Base-by-base conservation (phyloP, 306 rosid genomes). In the Begonia loranthoides region DNA sequence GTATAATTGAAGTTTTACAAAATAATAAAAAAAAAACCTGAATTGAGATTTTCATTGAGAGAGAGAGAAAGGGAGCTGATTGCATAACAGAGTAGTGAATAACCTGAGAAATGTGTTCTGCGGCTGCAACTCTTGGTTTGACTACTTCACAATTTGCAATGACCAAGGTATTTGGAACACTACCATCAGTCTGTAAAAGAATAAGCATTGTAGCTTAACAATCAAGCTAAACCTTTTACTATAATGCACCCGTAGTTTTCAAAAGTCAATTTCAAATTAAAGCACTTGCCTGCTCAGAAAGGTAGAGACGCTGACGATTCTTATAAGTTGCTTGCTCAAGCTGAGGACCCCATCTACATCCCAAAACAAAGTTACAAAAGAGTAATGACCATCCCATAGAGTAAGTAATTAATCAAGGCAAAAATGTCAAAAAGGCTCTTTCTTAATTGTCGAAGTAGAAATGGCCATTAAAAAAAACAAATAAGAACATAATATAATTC, bases 131-230 rank as follows among this genome's bases (percentile, higher is more conserved):
- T 77, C 99, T 92, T 9, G 87, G 82, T 60, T 83, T 92, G 59
- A 92, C 99, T 61, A 92, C 94, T 74, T 92, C 99, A 55, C 99
- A 92, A 58, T 92, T 86, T 4, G 99, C 99, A 55, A 92, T 92
- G 55, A 92, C 99, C 72, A 92, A 74, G 10, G 99, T 92, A 68
- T 92, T 92, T 38, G 99, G 99, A 59, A 92, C 99, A 16, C 94
- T 92, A 0, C 99, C 99, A 70, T 92, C 99, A 49, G 99, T 92
- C 99, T 92, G 80, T 6, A 10, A 51, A 43, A 43, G 8, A 43
- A 1, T 2, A n/a, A 43, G 15, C 47, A 43, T n/a, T 6, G n/a
- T 10, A n/a, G 47, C 15, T 43, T 12, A 43, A 12, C 15, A 43
- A 12, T 11, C 47, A 43, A 43, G 15, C 47, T 43, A 43, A n/a